Evolutionary conservation across 2,329 filamentous ascomycete species (phyloP), one percentile per base, ranked within the genome.

Genomic region (Ilyonectria mors-panacis): DNA sequence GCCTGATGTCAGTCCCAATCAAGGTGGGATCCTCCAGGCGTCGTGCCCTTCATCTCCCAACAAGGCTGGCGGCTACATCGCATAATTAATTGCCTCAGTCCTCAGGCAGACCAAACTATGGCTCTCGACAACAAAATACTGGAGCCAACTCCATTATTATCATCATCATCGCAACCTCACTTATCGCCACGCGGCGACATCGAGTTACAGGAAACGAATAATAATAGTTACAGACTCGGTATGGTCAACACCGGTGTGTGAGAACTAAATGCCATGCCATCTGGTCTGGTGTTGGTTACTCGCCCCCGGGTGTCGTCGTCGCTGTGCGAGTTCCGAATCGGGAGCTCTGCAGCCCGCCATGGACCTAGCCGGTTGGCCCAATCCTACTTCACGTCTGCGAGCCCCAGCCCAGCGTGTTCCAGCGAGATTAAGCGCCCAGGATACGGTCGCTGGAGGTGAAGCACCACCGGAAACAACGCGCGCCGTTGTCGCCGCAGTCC

Each of bases 401-500:
- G 63, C 70, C 42, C 66, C 61, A 60, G 72, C 50, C 60, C 67
- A 67, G 64, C 64, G 50, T 68, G 66, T 71, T 71, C 55, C 66
- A 71, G 65, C 57, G 65, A 68, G 44, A 74, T 70, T 73, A 75
- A 75, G 73, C 73, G 73, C 73, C 54, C 59, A 65, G 68, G 64
- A 71, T 69, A 69, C 53, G 60, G 61, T 30, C 59, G 54, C n/a
- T 56, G 59, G 59, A 26, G 50, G 45, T 28, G 44, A 56, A 47
- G 57, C 51, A 50, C 56, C 30, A 53, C 62, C 62, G 62, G 55
- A 65, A 63, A 28, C 60, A 63, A 47, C 42, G 53, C 51, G 37
- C 47, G 60, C 44, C 44, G 44, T 12, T 6, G 44, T 45, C 33
- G 33, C 53, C 26, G 51, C 23, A 33, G 17, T 57, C 33, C 44